Conservation (phyloP, 805 yeast species). For the Sungouiozyma intestinalis region DNA sequence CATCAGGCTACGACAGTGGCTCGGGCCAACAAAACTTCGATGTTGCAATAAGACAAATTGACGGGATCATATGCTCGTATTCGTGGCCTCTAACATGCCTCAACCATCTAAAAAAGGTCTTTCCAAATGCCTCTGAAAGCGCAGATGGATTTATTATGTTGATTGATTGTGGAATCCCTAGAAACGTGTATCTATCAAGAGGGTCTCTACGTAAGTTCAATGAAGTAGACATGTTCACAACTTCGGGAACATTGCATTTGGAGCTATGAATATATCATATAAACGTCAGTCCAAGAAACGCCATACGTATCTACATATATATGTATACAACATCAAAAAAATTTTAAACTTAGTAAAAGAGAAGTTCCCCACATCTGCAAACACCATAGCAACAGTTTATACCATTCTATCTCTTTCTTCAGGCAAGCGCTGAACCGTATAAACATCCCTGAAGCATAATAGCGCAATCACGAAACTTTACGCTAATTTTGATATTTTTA, state of each 20-base stretch:
- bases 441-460: no score
- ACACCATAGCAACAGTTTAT: no score
- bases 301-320: not conserved
- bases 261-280: not conserved
- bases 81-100: conserved; percentile 42
- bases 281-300: no score
- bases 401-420: no score
- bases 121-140: conserved; percentile 1
- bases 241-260: conserved; percentile 3
- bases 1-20: conserved; percentile 76
- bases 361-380: no score
- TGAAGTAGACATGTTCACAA: conserved; percentile 20
- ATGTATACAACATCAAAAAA: not conserved
- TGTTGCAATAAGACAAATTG: conserved; percentile 33
- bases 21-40: conserved; percentile 43
- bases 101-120: conserved; percentile 2
- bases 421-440: no score
- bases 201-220: conserved; percentile 40
- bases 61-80: conserved; percentile 60
- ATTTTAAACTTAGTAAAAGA: no score
- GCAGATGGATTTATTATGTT: conserved; percentile 36
- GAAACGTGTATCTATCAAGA: conserved; percentile 36
- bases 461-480: not conserved
- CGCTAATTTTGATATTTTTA: not conserved
- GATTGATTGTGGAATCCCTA: conserved; percentile 64